Base-by-base conservation (phyloP, 1,284 basidiomycete species). In the Kwoniella shivajii region DNA sequence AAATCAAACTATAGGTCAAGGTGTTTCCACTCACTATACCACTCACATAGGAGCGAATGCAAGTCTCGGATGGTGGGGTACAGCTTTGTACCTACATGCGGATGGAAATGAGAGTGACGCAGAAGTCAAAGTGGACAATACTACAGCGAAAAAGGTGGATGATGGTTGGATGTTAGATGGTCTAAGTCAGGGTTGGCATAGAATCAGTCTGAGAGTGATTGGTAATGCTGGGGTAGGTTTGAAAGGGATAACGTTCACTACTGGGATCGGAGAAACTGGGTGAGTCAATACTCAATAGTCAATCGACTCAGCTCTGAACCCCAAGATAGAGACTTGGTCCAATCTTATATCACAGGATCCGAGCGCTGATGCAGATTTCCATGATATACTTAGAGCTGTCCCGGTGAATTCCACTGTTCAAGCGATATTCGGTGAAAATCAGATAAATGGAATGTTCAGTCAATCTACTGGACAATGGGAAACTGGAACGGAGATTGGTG, bases 21-120 rank as follows among this genome's bases (percentile, higher is more conserved):
- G 56, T 2, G 37, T 49, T 0, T 58, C 56, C 6, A 18, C 45
- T 5, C 56, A 58, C 33, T 48, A 44, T 34, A 58, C 56, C 9
- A 54, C 50, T 9, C 14, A 30, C n/a, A 18, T 48, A 22, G 56
- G 56, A 18, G 56, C 56, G 13, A 53, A 51, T 30, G 56, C 50
- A 5, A 34, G 29, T 11, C 16, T 58, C 2, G 34, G 50, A 22
- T 58, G 36, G 27, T 46, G 51, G 43, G 56, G 56, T 6, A 49
- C 50, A 29, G 50, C 50, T 13, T 38, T 54, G 11, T 58, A 58
- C 30, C 36, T 58, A 7, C 50, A 27, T 31, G 50, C 29, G 22
- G 44, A 53, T 14, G 54, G 33, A 5, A 36, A n/a, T 26, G 54
- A 38, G 2, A 16, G n/a, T 14, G 41, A 56, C 46, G 29, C 36